Percentiles rank a stretch among this genome's conserved stretches.
These are phyloP conservation scores for Boletellus deceptivus DNA, from an alignment of 1,284 basidiomycete genomes.

Conservation along the genomic window DNA sequence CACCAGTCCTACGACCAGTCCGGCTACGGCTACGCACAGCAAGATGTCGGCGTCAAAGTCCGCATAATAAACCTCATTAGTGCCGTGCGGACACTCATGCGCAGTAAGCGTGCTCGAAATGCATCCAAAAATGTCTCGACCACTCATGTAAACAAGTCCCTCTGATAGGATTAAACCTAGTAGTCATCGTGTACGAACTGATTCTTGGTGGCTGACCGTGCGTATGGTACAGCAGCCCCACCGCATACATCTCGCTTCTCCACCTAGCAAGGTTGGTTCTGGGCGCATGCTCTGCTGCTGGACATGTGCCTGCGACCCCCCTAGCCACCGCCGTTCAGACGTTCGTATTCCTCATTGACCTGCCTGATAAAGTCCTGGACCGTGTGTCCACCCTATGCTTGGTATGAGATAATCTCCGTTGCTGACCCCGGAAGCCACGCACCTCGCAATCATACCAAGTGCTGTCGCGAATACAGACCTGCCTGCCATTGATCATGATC, in stretches of 20 bases:
- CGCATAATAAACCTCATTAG: conserved; percentile 89
- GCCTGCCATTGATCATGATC: conserved; percentile 65
- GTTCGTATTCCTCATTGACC: conserved; percentile 73
- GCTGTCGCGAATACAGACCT: conserved; percentile 75
- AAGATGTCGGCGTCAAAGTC: conserved; percentile 77
- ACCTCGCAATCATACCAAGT: conserved; percentile 86
- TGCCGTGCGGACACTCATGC: conserved; percentile 92
- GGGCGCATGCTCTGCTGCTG: conserved; percentile 7
- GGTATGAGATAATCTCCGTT: conserved; percentile 27
- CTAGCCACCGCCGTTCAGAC: conserved; percentile 47
- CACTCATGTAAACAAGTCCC: conserved; percentile 61
- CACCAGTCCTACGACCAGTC: conserved; percentile 67
- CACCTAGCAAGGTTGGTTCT: conserved; percentile 10
- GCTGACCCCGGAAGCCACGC: conserved; percentile 31
- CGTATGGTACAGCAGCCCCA: conserved; percentile 12
- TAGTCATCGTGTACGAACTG: conserved; percentile 82
- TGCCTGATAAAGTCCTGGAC: conserved; percentile 73
- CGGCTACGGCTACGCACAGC: conserved; percentile 49
- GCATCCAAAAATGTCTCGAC: conserved; percentile 11
- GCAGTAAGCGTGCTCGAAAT: conserved; percentile 60
- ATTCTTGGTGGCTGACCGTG: conserved; percentile 51
- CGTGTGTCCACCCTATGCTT: conserved; percentile 67
- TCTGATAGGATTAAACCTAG: conserved; percentile 77
- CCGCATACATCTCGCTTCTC: conserved; percentile 13
- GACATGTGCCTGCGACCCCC: conserved; percentile 10